Base-by-base conservation (phyloP, 257 asterid species). In the Solanum chiquidenum region DNA sequence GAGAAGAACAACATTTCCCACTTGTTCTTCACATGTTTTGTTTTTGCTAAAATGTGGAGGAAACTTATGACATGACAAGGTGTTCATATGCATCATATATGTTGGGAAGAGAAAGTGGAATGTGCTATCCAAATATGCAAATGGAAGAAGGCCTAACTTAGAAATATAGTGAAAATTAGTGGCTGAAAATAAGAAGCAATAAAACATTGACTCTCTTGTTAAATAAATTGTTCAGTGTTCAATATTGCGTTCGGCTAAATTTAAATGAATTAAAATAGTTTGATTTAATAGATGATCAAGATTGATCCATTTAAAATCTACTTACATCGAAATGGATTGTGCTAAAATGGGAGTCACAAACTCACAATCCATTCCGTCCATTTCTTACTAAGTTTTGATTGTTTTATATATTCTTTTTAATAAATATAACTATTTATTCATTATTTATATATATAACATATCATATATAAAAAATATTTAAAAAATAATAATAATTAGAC, bases 231-330 rank as follows among this genome's bases (percentile, higher is more conserved):
- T 7, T 1, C 11, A 3, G 66, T 58, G n/a, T 62, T 0, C 1
- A 9, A 62, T 62, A 23, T 2, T 9, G 31, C 1, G 13, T n/a
- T n/a, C 1, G 7, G 1, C 0, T 62, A 62, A 62, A 10, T 62
- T 62, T 62, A 4, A n/a, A 21, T 0, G 31, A 0, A 62, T 23
- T 60, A 60, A 23, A 9, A 1, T 60, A 0, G 0, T 60, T 0
- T 60, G 3, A 23, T 8, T 60, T 4, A 60, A 21, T 1, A 9
- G 0, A 9, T 23, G 1, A 60, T 9, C 12, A 1, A 1, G 6
- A 1, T 60, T 60, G 69, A 60, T 23, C 1, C 0, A 60, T 21
- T 1, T 0, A 8, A 60, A 62, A 62, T 23, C 2, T 62, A 58
- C 5, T 58, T 58, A 2, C 0, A 27, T 58, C 4, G 5, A 20